Evolutionary conservation across 2,329 filamentous ascomycete species (phyloP).

Genomic region (Ramichloridium luteum): DNA sequence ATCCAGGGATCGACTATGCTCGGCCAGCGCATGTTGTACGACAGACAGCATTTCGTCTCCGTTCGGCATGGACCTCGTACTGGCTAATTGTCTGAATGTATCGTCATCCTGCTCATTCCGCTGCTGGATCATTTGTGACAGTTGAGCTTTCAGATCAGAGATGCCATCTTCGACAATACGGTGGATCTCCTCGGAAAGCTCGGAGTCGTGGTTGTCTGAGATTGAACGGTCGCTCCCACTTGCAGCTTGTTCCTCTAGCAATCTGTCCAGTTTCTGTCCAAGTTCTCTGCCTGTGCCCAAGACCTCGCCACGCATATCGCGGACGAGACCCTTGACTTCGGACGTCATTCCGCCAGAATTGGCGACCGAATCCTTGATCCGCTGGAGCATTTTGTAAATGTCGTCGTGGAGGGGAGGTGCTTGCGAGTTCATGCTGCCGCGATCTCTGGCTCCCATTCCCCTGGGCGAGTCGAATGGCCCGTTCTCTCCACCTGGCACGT

Average conservation of each 20-base stretch:
- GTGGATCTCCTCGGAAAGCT: slow-evolving; percentile 55
- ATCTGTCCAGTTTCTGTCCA: slow-evolving; percentile 70
- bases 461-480: slow-evolving; percentile 25
- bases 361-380: slow-evolving; percentile 81
- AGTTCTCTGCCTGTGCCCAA: slow-evolving; percentile 89
- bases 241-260: slow-evolving; percentile 28
- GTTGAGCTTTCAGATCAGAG: slow-evolving; percentile 68
- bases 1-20: slow-evolving; percentile 42
- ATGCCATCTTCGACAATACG: slow-evolving; percentile 70
- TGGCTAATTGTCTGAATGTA: slow-evolving; percentile 22
- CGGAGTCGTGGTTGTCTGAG: slow-evolving; percentile 28
- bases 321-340: slow-evolving; percentile 80
- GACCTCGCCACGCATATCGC: slow-evolving; percentile 82
- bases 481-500: slow-evolving; percentile 28
- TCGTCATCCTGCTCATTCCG: slow-evolving; percentile 40
- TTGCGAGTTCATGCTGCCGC: slow-evolving; percentile 28
- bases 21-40: slow-evolving; percentile 59
- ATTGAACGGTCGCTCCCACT: slow-evolving; percentile 30
- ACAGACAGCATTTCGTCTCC: slow-evolving; percentile 78
- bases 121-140: slow-evolving; percentile 70
- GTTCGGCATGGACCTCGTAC: slow-evolving; percentile 29
- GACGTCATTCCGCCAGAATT: slow-evolving; percentile 81
- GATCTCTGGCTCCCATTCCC: slow-evolving; percentile 12
- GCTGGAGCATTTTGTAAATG: slow-evolving; percentile 66
- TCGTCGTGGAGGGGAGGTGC: slow-evolving; percentile 56